Conservation (phyloP, 192 early-diverging fungal genomes). For the Podila verticillata region DNA sequence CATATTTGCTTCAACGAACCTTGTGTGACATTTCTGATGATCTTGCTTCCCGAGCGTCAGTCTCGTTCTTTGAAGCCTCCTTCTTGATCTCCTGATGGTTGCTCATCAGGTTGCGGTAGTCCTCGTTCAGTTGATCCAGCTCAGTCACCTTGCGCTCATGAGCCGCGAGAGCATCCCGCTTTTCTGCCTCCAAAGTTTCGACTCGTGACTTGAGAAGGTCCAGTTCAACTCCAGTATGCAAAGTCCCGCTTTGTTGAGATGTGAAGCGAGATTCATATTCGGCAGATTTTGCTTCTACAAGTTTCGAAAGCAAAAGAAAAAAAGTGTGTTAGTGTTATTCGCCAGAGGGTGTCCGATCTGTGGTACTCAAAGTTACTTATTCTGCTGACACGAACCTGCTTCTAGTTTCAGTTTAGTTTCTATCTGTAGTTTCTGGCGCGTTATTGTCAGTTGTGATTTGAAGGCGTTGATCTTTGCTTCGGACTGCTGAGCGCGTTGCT, state of each 20-base stretch:
- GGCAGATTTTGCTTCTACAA: constrained; percentile 5
- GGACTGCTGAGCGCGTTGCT: constrained; percentile 37
- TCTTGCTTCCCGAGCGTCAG: constrained; percentile 41
- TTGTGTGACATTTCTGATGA: constrained; percentile 39
- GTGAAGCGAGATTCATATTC: constrained; percentile 22
- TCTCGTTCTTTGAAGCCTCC: constrained; percentile 29
- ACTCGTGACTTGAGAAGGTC: constrained; percentile 16
- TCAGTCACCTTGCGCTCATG: constrained; percentile 40
- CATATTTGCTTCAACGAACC: constrained; percentile 6
- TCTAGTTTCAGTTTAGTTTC: constrained; percentile 18
- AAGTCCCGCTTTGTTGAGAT: constrained; percentile 33
- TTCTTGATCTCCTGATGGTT: constrained; percentile 39
- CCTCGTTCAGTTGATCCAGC: constrained; percentile 32
- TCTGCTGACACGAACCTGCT: constrained; percentile 13
- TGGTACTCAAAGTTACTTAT: background rate
- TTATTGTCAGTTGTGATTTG: constrained; percentile 17
- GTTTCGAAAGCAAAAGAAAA: background rate
- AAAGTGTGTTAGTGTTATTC: background rate
- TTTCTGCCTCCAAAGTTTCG: constrained; percentile 34
- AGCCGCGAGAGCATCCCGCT: constrained; percentile 31
- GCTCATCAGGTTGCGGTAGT: constrained; percentile 27
- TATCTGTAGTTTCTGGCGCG: constrained; percentile 15
- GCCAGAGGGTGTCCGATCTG: background rate
- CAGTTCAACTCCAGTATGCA: constrained; percentile 27
- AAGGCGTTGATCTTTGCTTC: constrained; percentile 32